A percentile compares a stretch with the other conserved stretches of the same genome.
phyloP scores from a whole-genome alignment of 768 basidiomycete species.

The Cyclocybe cylindracea region DNA sequence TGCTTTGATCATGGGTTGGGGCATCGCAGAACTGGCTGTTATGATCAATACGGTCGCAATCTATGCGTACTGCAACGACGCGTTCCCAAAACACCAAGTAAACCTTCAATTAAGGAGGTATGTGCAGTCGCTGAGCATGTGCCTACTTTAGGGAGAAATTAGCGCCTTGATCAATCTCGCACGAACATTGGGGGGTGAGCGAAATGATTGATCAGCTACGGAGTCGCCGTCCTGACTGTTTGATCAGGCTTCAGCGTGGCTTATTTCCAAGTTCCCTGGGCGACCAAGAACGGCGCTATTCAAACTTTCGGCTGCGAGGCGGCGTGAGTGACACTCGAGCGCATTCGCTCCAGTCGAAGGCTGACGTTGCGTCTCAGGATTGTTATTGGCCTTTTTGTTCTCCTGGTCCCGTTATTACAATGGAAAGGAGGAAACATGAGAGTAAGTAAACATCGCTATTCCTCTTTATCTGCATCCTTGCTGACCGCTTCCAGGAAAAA shows the following conservation, averaged over 20 bases:
- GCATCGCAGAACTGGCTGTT: conserved; percentile 54
- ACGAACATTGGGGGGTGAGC: conserved; percentile 52
- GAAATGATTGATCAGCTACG: not conserved
- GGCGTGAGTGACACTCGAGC: conserved; percentile 39
- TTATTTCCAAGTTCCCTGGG: conserved; percentile 70
- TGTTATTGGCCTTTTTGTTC: conserved; percentile 49
- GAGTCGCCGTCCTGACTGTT: not conserved
- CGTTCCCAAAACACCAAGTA: conserved; percentile 34
- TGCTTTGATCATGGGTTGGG: conserved; percentile 68
- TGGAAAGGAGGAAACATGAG: conserved; percentile 45
- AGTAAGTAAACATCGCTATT: conserved; percentile 29
- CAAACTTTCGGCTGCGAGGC: conserved; percentile 66
- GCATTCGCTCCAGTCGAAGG: not conserved
- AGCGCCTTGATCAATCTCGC: conserved; percentile 61
- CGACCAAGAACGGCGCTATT: conserved; percentile 55
- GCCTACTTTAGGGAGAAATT: conserved; percentile 53
- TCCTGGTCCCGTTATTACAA: conserved; percentile 54
- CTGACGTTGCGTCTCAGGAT: conserved; percentile 31
- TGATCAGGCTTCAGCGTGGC: conserved; percentile 59
- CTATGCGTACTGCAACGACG: conserved; percentile 42
- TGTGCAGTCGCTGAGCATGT: not conserved
- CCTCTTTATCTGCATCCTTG: no score
- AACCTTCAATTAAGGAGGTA: not conserved
- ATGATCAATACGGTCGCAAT: conserved; percentile 67
- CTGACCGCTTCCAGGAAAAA: no score